Evolutionary conservation across 495 filamentous ascomycete species (phyloP), one percentile per base, ranked within the genome.

Genomic region (Neurospora sp.): DNA sequence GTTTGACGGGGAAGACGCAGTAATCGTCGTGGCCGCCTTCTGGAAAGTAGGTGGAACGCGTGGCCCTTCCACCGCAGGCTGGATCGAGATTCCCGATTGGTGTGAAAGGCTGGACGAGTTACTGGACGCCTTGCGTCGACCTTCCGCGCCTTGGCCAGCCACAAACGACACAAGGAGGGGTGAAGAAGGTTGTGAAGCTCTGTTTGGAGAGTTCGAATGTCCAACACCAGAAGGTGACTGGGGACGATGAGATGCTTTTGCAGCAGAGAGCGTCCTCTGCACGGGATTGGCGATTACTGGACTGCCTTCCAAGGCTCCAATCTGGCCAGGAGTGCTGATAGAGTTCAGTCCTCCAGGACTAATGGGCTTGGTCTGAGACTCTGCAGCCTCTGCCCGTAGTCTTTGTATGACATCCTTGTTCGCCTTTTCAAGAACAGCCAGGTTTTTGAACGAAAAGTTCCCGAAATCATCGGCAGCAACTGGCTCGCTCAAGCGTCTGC

Each of bases 351-450:
- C 79, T 35, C 80, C 81, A 18, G 85, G 85, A 66, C 82, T 87
- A 18, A 82, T 74, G 3, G 78, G 80, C 73, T 87, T 88, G 78
- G 76, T 86, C 75, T 92, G 90, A 20, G 86, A 85, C 46, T 92
- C 91, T 79, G 94, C 84, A 40, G 93, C 94, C 78, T 98, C 95
- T 37, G 93, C 93, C 11, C 94, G 89, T 72, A 99, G 86, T 77
- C 97, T 97, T 77, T 98, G 94, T 44, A 99, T 96, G 53, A 98
- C 93, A 79, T 99, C 96, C 78, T 98, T 98, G 79, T 99, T 99
- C 44, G 96, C 96, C 79, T 97, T 98, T 79, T 98, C 95, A 22
- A 99, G 86, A 71, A 98, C 95, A 1, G 96, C 93, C 40, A 99
- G 85, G 76, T 99, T 99, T 83, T 98, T 99, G 86, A 97, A 99